Base-by-base conservation (phyloP, 2,329 filamentous ascomycete species). In the Thielaviopsis populi region DNA sequence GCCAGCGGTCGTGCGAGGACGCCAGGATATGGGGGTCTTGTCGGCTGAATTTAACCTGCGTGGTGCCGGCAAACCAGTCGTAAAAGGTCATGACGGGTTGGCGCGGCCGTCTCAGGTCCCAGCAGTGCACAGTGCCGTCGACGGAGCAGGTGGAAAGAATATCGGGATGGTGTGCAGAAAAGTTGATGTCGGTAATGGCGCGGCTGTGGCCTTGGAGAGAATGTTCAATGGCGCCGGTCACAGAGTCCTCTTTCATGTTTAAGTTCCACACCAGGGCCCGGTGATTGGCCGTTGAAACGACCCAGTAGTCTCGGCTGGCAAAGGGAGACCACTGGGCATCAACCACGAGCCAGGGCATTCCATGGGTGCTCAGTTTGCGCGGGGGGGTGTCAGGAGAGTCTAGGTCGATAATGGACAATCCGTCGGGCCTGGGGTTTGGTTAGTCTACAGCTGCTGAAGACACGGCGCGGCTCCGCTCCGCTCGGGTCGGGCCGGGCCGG, bases 311-410 rank as follows among this genome's bases (percentile, higher is more conserved):
- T 59, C 91, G 83, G 22, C 83, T 84, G 13, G 91, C 88, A 72
- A 96, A 96, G 0, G 92, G 92, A 11, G 90, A 96, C 92, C 92
- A 96, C 74, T 96, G 92, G 37, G 96, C 91, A 73, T 96, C 92
- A 11, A 92, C 91, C 4, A 96, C 91, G 61, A 95, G 85, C 90
- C 91, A 96, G n/a, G 89, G 87, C 53, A 90, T 85, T 63, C 89
- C 87, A 74, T 95, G 89, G 67, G 87, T 87, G 69, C 80, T 81
- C 59, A 96, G 80, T 70, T 91, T 87, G 19, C 91, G 86, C 19
- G 92, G 92, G 10, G 88, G 87, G 66, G 87, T 94, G 72, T 91
- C 94, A 0, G 90, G 90, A 11, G 86, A 91, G 75, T 96, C 91
- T 58, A 96, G 79, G 70, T 96, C 91, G 70, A 96, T 91, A 69